These are phyloP conservation scores for Melastoma malabathricum DNA, from an alignment of 345 rosid genomes.

Conservation along the genomic window DNA sequence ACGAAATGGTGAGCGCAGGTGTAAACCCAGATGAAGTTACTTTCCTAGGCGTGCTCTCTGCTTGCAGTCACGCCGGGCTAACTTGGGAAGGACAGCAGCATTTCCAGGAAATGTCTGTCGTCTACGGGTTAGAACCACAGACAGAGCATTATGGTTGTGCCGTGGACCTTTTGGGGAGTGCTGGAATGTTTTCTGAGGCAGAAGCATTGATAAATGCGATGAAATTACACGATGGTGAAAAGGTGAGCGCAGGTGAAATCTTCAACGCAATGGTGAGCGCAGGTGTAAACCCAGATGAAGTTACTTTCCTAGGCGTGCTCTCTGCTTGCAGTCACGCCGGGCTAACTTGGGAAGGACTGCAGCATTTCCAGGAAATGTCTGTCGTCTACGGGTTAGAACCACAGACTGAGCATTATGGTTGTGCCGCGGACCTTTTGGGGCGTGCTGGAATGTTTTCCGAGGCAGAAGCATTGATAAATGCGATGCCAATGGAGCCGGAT, in stretches of 20 bases:
- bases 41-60: constrained; percentile 36
- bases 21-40: constrained; percentile 36
- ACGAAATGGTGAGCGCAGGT: constrained; percentile 26
- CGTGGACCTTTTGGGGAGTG: constrained; percentile 51
- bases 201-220: constrained; percentile 25
- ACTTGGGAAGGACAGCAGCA: constrained; percentile 27
- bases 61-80: constrained; percentile 43
- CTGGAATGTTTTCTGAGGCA: constrained; percentile 29
- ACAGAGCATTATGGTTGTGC: constrained; percentile 44
- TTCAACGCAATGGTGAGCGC: too few relatives aligned
- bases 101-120: constrained; percentile 32
- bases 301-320: constrained; percentile 41
- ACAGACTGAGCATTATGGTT: constrained; percentile 38
- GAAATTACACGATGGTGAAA: too few relatives aligned
- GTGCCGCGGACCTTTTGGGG: constrained; percentile 49
- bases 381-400: constrained; percentile 31
- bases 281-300: constrained; percentile 31
- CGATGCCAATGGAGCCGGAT: constrained; percentile 36
- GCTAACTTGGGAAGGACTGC: constrained; percentile 27
- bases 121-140: constrained; percentile 35
- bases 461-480: constrained; percentile 25
- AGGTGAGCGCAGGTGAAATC: too few relatives aligned
- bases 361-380: constrained; percentile 34
- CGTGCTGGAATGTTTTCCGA: constrained; percentile 33
- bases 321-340: constrained; percentile 47